Conservation (phyloP, 345 rosid genomes). For the Cardamine occulta region DNA sequence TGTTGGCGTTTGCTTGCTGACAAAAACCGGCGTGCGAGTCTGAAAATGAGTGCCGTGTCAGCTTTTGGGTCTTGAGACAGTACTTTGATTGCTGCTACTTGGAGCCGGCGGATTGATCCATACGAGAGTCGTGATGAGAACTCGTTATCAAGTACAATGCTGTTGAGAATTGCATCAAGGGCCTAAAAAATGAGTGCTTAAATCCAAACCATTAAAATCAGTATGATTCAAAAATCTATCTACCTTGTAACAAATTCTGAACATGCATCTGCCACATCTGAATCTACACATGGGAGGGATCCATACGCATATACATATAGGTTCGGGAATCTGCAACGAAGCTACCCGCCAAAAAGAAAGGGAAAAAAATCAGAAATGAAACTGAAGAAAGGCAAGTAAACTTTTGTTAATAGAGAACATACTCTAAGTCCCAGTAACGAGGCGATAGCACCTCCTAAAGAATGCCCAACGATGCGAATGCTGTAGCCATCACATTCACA, state of each 20-base stretch:
- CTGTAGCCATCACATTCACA: constrained; percentile 91
- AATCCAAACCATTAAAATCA: constrained; percentile 15
- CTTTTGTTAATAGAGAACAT: constrained; percentile 37
- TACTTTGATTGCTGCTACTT: constrained; percentile 77
- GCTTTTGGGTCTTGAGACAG: constrained; percentile 69
- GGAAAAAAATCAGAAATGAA: constrained; percentile 17
- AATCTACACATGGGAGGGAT: constrained; percentile 87
- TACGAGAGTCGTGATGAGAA: constrained; percentile 91
- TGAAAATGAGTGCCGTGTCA: constrained; percentile 61
- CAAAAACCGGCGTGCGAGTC: constrained; percentile 78
- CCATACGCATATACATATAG: constrained; percentile 81
- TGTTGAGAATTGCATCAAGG: constrained; percentile 55
- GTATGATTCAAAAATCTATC: constrained; percentile 24
- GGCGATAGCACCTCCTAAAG: constrained; percentile 94
- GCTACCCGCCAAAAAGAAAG: constrained; percentile 45
- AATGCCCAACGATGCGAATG: constrained; percentile 80
- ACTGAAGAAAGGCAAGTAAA: background rate
- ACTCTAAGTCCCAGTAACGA: constrained; percentile 82
- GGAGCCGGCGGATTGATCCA: constrained; percentile 84
- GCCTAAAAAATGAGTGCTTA: constrained; percentile 14
- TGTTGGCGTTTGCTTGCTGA: constrained; percentile 48
- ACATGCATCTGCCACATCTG: constrained; percentile 73
- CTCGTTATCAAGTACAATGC: constrained; percentile 81
- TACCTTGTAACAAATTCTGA: constrained; percentile 87
- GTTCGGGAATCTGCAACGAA: constrained; percentile 61